These are phyloP conservation scores for Hygrophorus russula DNA, from an alignment of 768 basidiomycete genomes.

Conservation along the genomic window DNA sequence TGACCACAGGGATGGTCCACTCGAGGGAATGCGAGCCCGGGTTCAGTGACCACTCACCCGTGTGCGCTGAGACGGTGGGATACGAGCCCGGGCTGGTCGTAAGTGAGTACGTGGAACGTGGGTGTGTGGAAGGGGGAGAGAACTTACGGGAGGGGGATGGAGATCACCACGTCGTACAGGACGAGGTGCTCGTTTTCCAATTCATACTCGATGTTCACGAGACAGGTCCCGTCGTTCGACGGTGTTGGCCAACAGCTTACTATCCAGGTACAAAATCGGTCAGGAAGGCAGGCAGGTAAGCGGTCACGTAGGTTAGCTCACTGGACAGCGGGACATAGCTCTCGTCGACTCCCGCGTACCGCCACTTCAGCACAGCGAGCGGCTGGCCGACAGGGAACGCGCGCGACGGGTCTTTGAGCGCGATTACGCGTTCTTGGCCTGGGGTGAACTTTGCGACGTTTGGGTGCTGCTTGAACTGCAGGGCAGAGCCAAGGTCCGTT, in stretches of 20 bases:
- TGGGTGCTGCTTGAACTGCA: slow-evolving; percentile 97
- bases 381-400: slow-evolving; percentile 84
- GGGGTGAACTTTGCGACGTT: slow-evolving; percentile 81
- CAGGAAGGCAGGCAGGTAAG: background rate
- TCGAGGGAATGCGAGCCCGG: slow-evolving; percentile 69
- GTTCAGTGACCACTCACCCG: slow-evolving; percentile 77
- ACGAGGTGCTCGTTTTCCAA: slow-evolving; percentile 77
- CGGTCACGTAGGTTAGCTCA: slow-evolving; percentile 27
- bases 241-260: slow-evolving; percentile 98
- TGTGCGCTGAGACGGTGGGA: slow-evolving; percentile 68
- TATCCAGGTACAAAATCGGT: slow-evolving; percentile 19
- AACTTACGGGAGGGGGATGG: slow-evolving; percentile 87
- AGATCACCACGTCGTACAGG: slow-evolving; percentile 77
- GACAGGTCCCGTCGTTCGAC: slow-evolving; percentile 83
- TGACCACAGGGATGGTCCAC: slow-evolving; percentile 72
- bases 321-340: slow-evolving; percentile 84
- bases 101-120: slow-evolving; percentile 2
- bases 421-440: slow-evolving; percentile 44
- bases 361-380: slow-evolving; percentile 86
- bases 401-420: slow-evolving; percentile 73
- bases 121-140: slow-evolving; percentile 1
- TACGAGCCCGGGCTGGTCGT: slow-evolving; percentile 59
- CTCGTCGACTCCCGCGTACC: slow-evolving; percentile 86
- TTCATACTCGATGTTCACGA: slow-evolving; percentile 96
- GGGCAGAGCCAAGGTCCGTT: slow-evolving; percentile 44